Base-by-base conservation (phyloP, 2,329 filamentous ascomycete species). In the Phoma herbarum region DNA sequence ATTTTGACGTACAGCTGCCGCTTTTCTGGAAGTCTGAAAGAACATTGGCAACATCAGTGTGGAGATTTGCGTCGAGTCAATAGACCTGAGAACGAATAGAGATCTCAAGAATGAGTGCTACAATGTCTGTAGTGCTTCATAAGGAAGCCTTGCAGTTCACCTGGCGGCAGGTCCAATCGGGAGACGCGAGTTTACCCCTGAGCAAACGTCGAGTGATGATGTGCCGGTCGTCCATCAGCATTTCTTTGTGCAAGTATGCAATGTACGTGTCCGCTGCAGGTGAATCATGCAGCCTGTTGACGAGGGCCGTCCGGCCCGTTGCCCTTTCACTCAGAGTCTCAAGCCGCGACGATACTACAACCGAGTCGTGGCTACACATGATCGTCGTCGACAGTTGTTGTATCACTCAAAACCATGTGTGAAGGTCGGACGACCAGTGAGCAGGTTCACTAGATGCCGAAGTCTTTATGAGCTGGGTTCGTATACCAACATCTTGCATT, bases 41-140 rank as follows among this genome's bases (percentile, higher is more conserved):
- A 59, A 59, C 41, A 46, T 54, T 41, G 33, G 56, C 56, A 46
- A 28, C 33, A 25, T 42, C n/a, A 14, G 11, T 45, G 56, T 54
- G 45, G 56, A 59, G 20, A 59, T 54, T 53, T 26, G 14, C 8
- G 35, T 43, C 23, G 16, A 20, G 7, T 23, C 26, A 23, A 18
- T 14, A 37, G 44, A 37, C n/a, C n/a, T 25, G n/a, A 16, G 3
- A 2, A 29, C 5, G 9, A 52, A 26, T 22, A 1, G 4, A 8
- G 16, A 16, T 10, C 6, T 20, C 16, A 11, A 43, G n/a, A 41
- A 7, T 23, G 18, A 23, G 11, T 22, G n/a, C 18, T 22, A 20
- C n/a, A 22, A 11, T 20, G 35, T 22, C 35, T 18, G 18, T 20
- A 10, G 35, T 39, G 10, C 18, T 11, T n/a, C 16, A 12, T 35